Evolutionary conservation across 805 yeast genomes (phyloP).

Genomic region (Lipomyces starkeyi): DNA sequence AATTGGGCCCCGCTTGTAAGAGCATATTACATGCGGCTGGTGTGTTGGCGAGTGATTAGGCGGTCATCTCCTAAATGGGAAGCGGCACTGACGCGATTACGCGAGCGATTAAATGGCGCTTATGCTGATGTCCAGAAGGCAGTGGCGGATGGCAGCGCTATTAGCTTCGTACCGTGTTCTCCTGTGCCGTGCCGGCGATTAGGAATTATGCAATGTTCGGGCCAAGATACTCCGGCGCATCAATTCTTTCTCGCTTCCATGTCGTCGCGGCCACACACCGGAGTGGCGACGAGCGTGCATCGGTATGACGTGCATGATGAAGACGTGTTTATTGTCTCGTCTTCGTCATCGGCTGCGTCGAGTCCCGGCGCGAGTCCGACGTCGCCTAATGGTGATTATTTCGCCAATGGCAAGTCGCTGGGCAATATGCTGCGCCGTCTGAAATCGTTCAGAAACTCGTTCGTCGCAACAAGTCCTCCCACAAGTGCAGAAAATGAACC

Average conservation of each 20-base stretch:
- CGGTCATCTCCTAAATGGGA: slow-evolving; percentile 24
- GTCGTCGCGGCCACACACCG: slow-evolving; percentile 4
- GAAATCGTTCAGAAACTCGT: slow-evolving; percentile 8
- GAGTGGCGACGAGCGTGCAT: slow-evolving; percentile 3
- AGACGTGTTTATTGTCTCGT: slow-evolving; percentile 28
- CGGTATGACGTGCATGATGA: slow-evolving; percentile 38
- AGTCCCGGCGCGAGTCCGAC: background rate
- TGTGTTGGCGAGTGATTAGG: slow-evolving; percentile 66
- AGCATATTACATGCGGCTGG: slow-evolving; percentile 66
- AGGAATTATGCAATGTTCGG: slow-evolving; percentile 30
- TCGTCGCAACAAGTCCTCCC: slow-evolving; percentile 1
- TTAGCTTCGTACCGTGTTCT: slow-evolving; percentile 19
- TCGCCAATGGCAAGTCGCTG: slow-evolving; percentile 10
- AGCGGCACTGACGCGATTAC: slow-evolving; percentile 15
- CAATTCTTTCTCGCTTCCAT: slow-evolving; percentile 28
- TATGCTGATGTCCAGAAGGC: slow-evolving; percentile 14
- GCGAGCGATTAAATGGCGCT: slow-evolving; percentile 9
- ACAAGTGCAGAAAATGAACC: background rate
- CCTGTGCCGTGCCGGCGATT: slow-evolving; percentile 34
- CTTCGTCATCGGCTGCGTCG: slow-evolving; percentile 5
- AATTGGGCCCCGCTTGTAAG: slow-evolving; percentile 85
- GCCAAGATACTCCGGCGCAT: slow-evolving; percentile 31
- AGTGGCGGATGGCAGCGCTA: slow-evolving; percentile 11
- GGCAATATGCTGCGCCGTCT: slow-evolving; percentile 18
- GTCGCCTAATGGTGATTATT: background rate